These are phyloP conservation scores for Pelargonium nanum DNA, from an alignment of 345 rosid species.

Conservation along the genomic window DNA sequence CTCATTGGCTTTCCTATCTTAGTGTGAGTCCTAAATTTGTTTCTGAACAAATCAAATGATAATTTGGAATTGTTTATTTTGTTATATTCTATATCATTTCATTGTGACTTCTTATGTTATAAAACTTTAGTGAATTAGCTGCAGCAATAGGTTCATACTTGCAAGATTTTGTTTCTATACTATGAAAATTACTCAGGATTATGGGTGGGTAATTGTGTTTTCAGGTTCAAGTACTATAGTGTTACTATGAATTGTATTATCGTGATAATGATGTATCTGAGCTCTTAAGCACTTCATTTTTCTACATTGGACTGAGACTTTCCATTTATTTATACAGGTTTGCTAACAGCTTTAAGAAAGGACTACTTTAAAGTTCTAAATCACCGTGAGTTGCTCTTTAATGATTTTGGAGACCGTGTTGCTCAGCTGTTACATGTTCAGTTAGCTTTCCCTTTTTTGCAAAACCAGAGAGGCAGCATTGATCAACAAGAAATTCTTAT, in stretches of 20 bases:
- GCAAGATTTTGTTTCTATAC: too few species aligned
- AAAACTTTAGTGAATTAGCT: too few species aligned
- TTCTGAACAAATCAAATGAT: too few species aligned
- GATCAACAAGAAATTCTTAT: conserved; percentile 66
- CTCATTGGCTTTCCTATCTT: too few species aligned
- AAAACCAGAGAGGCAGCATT: conserved; percentile 19
- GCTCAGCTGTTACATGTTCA: conserved; percentile 88
- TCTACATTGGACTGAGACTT: not conserved
- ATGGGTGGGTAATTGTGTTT: not conserved
- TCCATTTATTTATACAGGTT: conserved; percentile 31
- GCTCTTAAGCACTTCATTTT: not conserved
- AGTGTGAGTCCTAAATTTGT: too few species aligned
- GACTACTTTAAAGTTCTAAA: conserved; percentile 55
- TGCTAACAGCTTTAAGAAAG: conserved; percentile 64
- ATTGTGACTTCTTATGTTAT: too few species aligned
- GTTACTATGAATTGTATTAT: not conserved
- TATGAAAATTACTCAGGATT: too few species aligned
- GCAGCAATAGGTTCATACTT: too few species aligned
- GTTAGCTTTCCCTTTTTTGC: conserved; percentile 38
- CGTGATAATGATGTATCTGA: not conserved
- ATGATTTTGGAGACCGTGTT: conserved; percentile 88
- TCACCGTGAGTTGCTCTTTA: conserved; percentile 62
- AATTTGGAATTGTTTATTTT: not conserved
- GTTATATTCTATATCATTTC: not conserved
- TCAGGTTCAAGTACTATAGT: too few species aligned